Percentiles rank a stretch among this genome's conserved stretches.
These are phyloP conservation scores for Globisporangium heterothallicum DNA, from an alignment of 352 stramenopile genomes.

Conservation along the genomic window DNA sequence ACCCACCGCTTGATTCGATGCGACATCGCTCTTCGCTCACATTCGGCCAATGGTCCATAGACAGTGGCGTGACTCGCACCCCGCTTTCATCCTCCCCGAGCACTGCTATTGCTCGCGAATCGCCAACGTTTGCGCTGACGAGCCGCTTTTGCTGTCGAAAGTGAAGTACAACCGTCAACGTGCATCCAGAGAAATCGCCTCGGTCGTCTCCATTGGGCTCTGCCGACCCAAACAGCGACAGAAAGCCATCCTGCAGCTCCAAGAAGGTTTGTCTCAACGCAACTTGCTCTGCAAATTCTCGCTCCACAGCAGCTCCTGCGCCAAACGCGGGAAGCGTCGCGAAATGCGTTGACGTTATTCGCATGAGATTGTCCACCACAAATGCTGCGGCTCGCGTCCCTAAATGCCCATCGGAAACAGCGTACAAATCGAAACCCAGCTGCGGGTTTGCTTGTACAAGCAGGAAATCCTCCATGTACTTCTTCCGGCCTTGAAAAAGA, in stretches of 20 bases:
- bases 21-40: constrained; percentile 34
- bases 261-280: constrained; percentile 69
- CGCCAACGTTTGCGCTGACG: constrained; percentile 77
- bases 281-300: constrained; percentile 40
- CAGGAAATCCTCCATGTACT: constrained; percentile 91
- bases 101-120: constrained; percentile 75
- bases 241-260: constrained; percentile 57
- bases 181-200: constrained; percentile 76
- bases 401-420: constrained; percentile 94
- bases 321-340: constrained; percentile 14
- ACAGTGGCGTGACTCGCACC: constrained; percentile 23
- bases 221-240: constrained; percentile 12
- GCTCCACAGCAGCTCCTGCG: constrained; percentile 8
- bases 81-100: not conserved
- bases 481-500: constrained; percentile 88
- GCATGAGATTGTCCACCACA: constrained; percentile 40
- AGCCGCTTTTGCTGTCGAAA: constrained; percentile 48
- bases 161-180: constrained; percentile 67
- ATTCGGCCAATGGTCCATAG: constrained; percentile 64
- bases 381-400: constrained; percentile 88
- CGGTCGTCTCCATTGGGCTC: not conserved
- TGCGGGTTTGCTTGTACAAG: constrained; percentile 27
- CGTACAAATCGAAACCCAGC: constrained; percentile 85
- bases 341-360: constrained; percentile 28
- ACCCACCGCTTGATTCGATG: constrained; percentile 75